Conservation (phyloP, 2,329 filamentous ascomycete genomes). For the Sporothrix brunneoviolacea region DNA sequence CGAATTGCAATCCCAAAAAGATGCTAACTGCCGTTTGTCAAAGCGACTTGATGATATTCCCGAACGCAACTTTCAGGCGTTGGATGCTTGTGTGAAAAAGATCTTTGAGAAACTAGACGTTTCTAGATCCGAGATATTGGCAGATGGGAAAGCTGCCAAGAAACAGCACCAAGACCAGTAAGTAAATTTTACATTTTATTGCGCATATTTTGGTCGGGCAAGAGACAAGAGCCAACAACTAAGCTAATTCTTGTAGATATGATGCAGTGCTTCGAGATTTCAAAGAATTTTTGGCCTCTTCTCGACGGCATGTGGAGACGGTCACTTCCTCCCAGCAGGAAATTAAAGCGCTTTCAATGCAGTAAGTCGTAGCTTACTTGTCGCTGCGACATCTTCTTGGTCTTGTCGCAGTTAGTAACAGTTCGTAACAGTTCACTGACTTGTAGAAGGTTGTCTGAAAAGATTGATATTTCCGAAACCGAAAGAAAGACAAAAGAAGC, state of each 20-base stretch:
- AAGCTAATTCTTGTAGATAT: background rate
- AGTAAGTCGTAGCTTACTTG: background rate
- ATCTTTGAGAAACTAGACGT: constrained; percentile 11
- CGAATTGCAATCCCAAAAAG: constrained; percentile 1
- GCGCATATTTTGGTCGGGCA: too few relatives aligned
- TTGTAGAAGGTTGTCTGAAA: background rate
- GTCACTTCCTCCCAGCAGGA: background rate
- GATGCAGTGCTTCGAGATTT: constrained; percentile 1
- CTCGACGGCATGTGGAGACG: background rate
- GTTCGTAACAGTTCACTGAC: background rate
- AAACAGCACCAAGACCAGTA: constrained; percentile 6
- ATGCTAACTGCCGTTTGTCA: constrained; percentile 1
- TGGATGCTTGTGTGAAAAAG: constrained; percentile 13
- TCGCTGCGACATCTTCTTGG: too few relatives aligned
- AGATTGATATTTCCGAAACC: background rate
- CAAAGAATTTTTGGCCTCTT: background rate
- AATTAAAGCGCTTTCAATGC: background rate
- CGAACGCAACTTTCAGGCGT: constrained; percentile 15
- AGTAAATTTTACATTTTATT: background rate
- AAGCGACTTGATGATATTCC: constrained; percentile 12
- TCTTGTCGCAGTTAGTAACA: too few relatives aligned
- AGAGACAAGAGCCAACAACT: background rate
- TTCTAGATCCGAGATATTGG: background rate
- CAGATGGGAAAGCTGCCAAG: background rate
- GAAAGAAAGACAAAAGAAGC: background rate